Evolutionary conservation across 1,284 basidiomycete species (phyloP).

Genomic region (Puccinia hordei): DNA sequence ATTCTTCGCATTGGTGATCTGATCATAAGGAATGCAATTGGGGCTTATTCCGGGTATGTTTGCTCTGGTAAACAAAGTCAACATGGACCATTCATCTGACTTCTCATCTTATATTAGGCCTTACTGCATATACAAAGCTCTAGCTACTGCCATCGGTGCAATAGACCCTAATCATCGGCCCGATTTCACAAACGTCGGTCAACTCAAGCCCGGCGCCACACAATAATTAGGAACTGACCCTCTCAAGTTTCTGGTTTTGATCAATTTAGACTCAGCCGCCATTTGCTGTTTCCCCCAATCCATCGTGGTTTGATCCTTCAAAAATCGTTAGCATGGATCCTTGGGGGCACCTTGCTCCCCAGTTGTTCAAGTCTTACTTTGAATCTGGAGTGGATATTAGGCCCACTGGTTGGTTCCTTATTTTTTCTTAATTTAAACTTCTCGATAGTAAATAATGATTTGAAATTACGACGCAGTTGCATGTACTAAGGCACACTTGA

Average conservation of each 20-base stretch:
- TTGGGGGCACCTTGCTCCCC: constrained; percentile 85
- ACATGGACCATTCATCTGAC: not conserved
- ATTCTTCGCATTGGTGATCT: not conserved
- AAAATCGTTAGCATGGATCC: constrained; percentile 96
- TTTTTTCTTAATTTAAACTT: constrained; percentile 66
- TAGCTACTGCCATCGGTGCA: constrained; percentile 86
- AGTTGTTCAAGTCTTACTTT: constrained; percentile 67
- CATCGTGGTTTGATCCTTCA: constrained; percentile 74
- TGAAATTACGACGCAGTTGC: constrained; percentile 72
- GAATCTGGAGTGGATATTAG: constrained; percentile 58
- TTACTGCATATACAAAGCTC: constrained; percentile 90
- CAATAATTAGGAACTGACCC: not conserved
- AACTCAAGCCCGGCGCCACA: not conserved
- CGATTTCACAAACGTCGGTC: constrained; percentile 52
- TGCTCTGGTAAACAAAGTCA: not conserved
- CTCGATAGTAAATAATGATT: constrained; percentile 71
- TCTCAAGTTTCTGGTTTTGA: not conserved
- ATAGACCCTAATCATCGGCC: constrained; percentile 69
- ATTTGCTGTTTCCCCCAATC: constrained; percentile 76
- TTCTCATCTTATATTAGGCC: constrained; percentile 60
- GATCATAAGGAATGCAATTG: constrained; percentile 72
- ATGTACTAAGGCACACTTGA: constrained; percentile 79
- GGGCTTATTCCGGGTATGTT: constrained; percentile 75
- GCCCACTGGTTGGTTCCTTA: constrained; percentile 46
- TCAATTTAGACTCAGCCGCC: constrained; percentile 79